Evolutionary conservation across 1,284 basidiomycete genomes (phyloP).

Genomic region (Sporisorium reilianum): DNA sequence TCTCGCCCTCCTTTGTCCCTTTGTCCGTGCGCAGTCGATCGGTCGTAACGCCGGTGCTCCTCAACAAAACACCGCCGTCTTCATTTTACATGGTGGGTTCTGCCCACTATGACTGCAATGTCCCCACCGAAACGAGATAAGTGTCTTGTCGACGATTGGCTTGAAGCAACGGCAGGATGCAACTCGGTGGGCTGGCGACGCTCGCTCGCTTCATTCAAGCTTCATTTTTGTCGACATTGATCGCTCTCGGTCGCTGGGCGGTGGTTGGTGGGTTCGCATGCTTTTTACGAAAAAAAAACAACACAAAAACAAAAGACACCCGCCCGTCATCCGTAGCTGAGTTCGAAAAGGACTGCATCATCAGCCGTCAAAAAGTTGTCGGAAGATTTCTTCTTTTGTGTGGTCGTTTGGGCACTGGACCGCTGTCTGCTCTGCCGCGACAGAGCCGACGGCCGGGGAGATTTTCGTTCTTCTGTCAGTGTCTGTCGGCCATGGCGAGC

Average conservation of each 20-base stretch:
- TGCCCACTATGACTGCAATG: background rate
- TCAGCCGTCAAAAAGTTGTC: constrained; percentile 3
- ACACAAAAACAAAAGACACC: background rate
- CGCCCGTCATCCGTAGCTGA: background rate
- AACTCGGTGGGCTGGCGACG: background rate
- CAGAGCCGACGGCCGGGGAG: constrained; percentile 11
- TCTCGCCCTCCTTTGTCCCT: background rate
- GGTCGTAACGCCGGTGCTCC: background rate
- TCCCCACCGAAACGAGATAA: constrained; percentile 31
- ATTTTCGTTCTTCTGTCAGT: constrained; percentile 3
- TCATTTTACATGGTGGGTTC: background rate
- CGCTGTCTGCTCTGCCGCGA: background rate
- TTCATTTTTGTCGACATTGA: background rate
- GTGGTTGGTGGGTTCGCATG: no score
- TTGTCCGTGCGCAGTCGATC: no score
- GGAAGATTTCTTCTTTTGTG: background rate
- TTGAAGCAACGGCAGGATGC: background rate
- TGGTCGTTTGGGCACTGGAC: background rate
- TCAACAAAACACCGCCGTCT: background rate
- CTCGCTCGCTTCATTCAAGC: background rate
- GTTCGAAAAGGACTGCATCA: constrained; percentile 11
- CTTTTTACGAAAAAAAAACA: background rate
- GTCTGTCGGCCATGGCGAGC: constrained; percentile 4
- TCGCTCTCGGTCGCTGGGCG: background rate
- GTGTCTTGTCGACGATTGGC: constrained; percentile 19